Evolutionary conservation across 495 filamentous ascomycete species (phyloP).

Genomic region (Talaromyces ruber): DNA sequence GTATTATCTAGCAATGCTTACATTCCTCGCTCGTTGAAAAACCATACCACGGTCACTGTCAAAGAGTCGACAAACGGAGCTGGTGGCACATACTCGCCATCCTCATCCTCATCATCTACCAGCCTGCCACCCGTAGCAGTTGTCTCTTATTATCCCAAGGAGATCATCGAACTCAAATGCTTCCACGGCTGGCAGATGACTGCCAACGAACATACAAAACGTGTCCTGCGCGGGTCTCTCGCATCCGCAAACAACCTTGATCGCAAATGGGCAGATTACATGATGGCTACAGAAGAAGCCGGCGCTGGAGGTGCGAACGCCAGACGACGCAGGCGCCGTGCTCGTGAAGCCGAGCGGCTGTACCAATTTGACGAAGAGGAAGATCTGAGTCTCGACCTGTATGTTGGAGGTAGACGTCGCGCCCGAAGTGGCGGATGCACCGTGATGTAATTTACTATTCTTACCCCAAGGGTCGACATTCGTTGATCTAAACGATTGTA

Average conservation of each 20-base stretch:
- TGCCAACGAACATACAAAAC: conserved; percentile 82
- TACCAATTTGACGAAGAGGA: conserved; percentile 71
- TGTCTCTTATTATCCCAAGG: conserved; percentile 46
- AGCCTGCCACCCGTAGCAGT: conserved; percentile 17
- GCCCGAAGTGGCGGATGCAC: conserved; percentile 47
- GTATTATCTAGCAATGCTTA: conserved; percentile 78
- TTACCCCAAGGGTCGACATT: no score
- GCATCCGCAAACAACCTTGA: conserved; percentile 64
- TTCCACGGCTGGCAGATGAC: conserved; percentile 95
- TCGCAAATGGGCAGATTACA: conserved; percentile 87
- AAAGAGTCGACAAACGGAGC: neutral
- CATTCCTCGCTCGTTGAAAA: conserved; percentile 35
- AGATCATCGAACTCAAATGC: conserved; percentile 81
- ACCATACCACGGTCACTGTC: conserved; percentile 3
- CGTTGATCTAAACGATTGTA: neutral
- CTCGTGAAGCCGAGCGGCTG: conserved; percentile 64
- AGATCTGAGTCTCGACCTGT: conserved; percentile 23
- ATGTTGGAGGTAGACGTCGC: conserved; percentile 31
- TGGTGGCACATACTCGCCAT: conserved; percentile 9
- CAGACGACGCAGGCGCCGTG: conserved; percentile 62
- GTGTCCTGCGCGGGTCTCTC: conserved; percentile 69
- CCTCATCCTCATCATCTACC: conserved; percentile 18
- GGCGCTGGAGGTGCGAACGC: conserved; percentile 57
- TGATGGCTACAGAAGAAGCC: conserved; percentile 84
- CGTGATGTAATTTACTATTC: conserved; percentile 54